Conservation (phyloP, 2,329 filamentous ascomycete species). For the Amesomyces nigricolor region DNA sequence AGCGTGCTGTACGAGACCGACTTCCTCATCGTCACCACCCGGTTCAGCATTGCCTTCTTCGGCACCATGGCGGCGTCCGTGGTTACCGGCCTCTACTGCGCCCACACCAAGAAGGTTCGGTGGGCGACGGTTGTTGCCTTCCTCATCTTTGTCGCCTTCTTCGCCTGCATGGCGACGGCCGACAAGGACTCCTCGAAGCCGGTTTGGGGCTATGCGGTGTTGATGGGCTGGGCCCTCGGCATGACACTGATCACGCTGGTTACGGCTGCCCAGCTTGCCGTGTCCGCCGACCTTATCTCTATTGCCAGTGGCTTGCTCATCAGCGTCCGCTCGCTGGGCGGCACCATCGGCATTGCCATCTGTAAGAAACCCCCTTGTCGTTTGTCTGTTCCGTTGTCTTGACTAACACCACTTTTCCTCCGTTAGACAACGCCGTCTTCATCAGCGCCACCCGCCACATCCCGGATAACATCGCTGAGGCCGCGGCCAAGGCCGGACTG, state of each 20-base stretch:
- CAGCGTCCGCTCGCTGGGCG: slow-evolving; percentile 39
- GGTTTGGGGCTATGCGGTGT: slow-evolving; percentile 35
- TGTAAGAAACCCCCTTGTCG: background rate
- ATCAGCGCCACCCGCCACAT: slow-evolving; percentile 27
- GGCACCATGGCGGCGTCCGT: slow-evolving; percentile 28
- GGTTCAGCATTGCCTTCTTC: slow-evolving; percentile 34
- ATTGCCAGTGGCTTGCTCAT: slow-evolving; percentile 33
- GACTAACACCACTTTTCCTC: too few relatives aligned
- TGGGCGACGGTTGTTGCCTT: slow-evolving; percentile 28
- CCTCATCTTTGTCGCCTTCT: slow-evolving; percentile 31
- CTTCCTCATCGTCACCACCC: slow-evolving; percentile 30
- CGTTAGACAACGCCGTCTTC: slow-evolving; percentile 25
- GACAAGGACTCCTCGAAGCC: slow-evolving; percentile 19
- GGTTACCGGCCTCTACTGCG: slow-evolving; percentile 31
- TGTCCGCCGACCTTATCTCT: slow-evolving; percentile 30
- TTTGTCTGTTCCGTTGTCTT: too few relatives aligned
- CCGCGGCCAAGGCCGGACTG: slow-evolving; percentile 30
- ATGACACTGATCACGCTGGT: slow-evolving; percentile 34
- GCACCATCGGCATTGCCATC: slow-evolving; percentile 45
- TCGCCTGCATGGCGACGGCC: slow-evolving; percentile 34
- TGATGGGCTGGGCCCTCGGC: slow-evolving; percentile 29
- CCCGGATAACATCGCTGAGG: slow-evolving; percentile 29
- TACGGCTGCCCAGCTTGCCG: slow-evolving; percentile 36
- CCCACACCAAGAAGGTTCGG: slow-evolving; percentile 27
- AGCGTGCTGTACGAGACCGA: slow-evolving; percentile 35